Evolutionary conservation across 2,329 filamentous ascomycete species (phyloP).

Genomic region (Beauveria sp.): DNA sequence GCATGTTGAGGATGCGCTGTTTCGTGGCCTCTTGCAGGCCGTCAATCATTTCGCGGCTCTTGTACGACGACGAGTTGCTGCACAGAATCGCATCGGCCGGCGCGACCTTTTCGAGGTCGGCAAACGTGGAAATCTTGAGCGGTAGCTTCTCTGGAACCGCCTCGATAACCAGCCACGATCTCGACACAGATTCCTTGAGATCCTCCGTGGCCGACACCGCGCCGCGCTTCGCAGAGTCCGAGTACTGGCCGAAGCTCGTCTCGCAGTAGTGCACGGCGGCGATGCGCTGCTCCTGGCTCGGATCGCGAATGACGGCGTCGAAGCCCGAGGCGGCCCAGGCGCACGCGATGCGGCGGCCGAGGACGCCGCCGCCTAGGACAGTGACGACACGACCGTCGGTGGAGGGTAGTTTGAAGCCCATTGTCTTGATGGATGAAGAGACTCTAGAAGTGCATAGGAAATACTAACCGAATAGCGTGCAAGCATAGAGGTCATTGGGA

Average conservation of each 20-base stretch:
- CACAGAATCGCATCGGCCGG: slow-evolving; percentile 39
- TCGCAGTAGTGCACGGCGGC: slow-evolving; percentile 32
- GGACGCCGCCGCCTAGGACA: slow-evolving; percentile 34
- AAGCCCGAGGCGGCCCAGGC: slow-evolving; percentile 35
- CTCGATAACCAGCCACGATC: slow-evolving; percentile 47
- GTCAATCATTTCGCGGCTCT: slow-evolving; percentile 38
- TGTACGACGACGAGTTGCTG: slow-evolving; percentile 45
- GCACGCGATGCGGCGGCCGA: slow-evolving; percentile 34
- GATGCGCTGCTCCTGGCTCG: slow-evolving; percentile 25
- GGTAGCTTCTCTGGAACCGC: slow-evolving; percentile 42
- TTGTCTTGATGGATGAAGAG: slow-evolving; percentile 3
- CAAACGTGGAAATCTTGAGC: slow-evolving; percentile 41
- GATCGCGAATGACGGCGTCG: slow-evolving; percentile 35
- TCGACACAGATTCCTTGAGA: slow-evolving; percentile 30
- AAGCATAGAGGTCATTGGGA: background rate
- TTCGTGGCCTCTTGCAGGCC: slow-evolving; percentile 31
- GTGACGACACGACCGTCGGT: slow-evolving; percentile 24
- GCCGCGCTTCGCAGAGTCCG: slow-evolving; percentile 19
- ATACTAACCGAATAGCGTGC: background rate
- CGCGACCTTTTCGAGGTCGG: slow-evolving; percentile 34
- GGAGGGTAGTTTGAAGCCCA: slow-evolving; percentile 17
- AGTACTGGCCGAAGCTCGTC: slow-evolving; percentile 25
- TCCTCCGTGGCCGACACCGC: slow-evolving; percentile 25
- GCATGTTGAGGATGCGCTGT: slow-evolving; percentile 38
- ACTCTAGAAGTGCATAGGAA: background rate